Evolutionary conservation across 352 stramenopile species (phyloP), one percentile per base, ranked within the genome.

Genomic region (Pilasporangium apinafurcum): DNA sequence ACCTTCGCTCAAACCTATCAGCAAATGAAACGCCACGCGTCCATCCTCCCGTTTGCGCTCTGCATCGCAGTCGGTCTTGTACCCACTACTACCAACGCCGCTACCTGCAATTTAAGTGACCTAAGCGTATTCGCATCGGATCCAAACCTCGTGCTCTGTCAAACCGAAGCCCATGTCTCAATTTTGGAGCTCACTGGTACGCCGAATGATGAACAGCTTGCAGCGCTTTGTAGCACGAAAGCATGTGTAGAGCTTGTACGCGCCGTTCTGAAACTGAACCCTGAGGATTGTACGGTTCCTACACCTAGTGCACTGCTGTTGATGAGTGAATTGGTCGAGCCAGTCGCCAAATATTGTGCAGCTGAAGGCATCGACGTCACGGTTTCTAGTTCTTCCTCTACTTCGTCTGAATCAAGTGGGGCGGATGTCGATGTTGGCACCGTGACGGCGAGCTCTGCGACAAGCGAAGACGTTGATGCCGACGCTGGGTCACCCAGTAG

Each of bases 241-340:
- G 31, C 54, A 8, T 75, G 64, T 17, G 29, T 58, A 21, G 47
- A 38, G 17, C 41, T 75, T 41, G 56, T 75, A 32, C 52, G 35
- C 10, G 30, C 64, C 37, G 70, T 75, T 48, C 48, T 75, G 9
- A 53, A 28, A 21, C 38, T 71, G 39, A 26, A 68, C 39, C 56
- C 48, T 26, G 44, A 48, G 4, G 64, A 75, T 51, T 75, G 64
- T 42, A 65, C 56, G 25, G 50, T 75, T 31, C 44, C 56, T 0
- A 40, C 53, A 16, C 62, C 61, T 35, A 51, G 55, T 39, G 60
- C 59, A 20, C 36, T 75, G 14, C 55, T 56, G 32, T 53, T 75
- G 48, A 55, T 68, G 51, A 71, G 59, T 40, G 56, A 75, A 20
- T 42, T 75, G 21, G 64, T 75, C 26, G 53, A 71, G 34, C 64